These are phyloP conservation scores for Irpex sp. DNA, from an alignment of 1,284 basidiomycete genomes.

Conservation along the genomic window DNA sequence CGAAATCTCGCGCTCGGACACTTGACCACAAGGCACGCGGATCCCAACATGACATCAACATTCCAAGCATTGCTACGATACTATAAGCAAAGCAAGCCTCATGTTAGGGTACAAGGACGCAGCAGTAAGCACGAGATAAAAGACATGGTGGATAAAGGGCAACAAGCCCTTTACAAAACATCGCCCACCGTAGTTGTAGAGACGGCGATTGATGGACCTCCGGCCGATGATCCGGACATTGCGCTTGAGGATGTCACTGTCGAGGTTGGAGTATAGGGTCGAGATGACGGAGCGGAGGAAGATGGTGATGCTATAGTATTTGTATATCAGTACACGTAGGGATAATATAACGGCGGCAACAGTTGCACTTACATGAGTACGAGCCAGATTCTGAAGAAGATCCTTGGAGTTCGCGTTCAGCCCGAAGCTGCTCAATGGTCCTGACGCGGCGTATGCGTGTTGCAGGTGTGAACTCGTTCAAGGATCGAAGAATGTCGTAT, in stretches of 20 bases:
- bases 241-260: background rate
- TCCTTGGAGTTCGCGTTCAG: no score
- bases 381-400: no score
- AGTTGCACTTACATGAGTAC: no score
- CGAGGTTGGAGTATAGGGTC: background rate
- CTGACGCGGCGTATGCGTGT: no score
- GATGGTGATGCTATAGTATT: background rate
- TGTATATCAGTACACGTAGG: background rate
- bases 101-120: conserved; percentile 17
- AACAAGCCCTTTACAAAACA: background rate
- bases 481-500: no score
- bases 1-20: conserved; percentile 25
- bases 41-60: conserved; percentile 27
- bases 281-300: background rate
- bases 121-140: conserved; percentile 17
- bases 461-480: no score
- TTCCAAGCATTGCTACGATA: conserved; percentile 20
- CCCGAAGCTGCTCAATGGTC: no score
- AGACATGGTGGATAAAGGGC: conserved; percentile 21
- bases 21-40: conserved; percentile 23
- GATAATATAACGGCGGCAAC: background rate
- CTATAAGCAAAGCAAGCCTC: conserved; percentile 18
- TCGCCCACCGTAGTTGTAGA: background rate
- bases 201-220: background rate
- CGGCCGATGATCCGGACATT: background rate